phyloP scores from a whole-genome alignment of 192 early-diverging fungal species.

The Linnemannia schmuckeri region DNA sequence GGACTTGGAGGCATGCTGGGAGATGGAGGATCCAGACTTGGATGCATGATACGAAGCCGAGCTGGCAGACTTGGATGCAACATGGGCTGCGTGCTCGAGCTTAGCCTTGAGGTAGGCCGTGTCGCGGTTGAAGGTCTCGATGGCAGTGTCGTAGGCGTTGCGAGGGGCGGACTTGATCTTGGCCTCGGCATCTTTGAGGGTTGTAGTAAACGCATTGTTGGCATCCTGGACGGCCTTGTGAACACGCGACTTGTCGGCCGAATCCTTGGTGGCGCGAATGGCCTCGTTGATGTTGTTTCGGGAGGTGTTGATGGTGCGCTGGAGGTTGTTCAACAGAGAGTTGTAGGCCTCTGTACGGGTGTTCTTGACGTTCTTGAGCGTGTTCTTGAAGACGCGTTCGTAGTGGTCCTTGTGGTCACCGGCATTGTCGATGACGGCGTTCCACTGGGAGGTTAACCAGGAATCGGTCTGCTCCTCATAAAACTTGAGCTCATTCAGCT shows the following conservation, averaged over 20 bases:
- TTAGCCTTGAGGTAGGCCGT: conserved; percentile 36
- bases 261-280: conserved; percentile 30
- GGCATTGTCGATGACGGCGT: conserved; percentile 37
- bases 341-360: conserved; percentile 42
- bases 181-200: conserved; percentile 30
- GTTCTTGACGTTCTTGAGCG: conserved; percentile 33
- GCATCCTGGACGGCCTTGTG: conserved; percentile 42
- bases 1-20: conserved; percentile 30
- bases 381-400: conserved; percentile 38
- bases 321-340: conserved; percentile 34
- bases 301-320: conserved; percentile 18
- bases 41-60: conserved; percentile 22
- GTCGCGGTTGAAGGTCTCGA: conserved; percentile 41
- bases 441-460: conserved; percentile 51
- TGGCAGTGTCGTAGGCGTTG: conserved; percentile 26
- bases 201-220: conserved; percentile 17
- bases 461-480: conserved; percentile 51
- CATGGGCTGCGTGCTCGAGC: conserved; percentile 33
- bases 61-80: conserved; percentile 44
- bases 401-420: conserved; percentile 42
- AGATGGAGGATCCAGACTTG: conserved; percentile 21
- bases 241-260: conserved; percentile 36
- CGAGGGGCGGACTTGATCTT: conserved; percentile 48
- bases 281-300: conserved; percentile 39
- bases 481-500: conserved; percentile 51